Evolutionary conservation across 352 stramenopile species (phyloP).

Genomic region (Phytopythium mirpurense): DNA sequence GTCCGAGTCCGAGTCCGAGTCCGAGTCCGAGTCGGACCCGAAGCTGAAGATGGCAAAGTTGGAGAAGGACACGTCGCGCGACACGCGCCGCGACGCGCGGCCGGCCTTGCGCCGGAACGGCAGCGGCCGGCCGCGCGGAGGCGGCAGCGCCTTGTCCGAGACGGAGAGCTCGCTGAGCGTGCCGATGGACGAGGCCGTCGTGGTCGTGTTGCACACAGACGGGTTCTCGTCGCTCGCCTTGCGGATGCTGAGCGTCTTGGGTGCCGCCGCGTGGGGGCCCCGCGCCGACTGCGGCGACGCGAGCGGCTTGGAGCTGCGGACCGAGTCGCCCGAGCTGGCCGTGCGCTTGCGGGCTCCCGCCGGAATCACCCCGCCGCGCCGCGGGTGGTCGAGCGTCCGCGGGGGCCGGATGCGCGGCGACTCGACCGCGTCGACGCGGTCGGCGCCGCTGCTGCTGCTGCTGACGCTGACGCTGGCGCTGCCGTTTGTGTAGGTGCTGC

Average conservation of each 20-base stretch:
- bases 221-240: slow-evolving; percentile 17
- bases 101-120: slow-evolving; percentile 12
- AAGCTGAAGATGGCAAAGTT: slow-evolving; percentile 47
- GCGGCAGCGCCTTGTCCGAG: slow-evolving; percentile 12
- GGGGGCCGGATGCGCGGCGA: slow-evolving; percentile 3
- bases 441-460: slow-evolving; percentile 9
- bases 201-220: slow-evolving; percentile 22
- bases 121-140: slow-evolving; percentile 3
- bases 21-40: slow-evolving; percentile 26
- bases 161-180: slow-evolving; percentile 22
- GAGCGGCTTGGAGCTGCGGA: slow-evolving; percentile 7
- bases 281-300: background rate
- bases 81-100: slow-evolving; percentile 17
- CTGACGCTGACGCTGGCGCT: slow-evolving; percentile 8
- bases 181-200: slow-evolving; percentile 13
- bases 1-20: slow-evolving; percentile 15
- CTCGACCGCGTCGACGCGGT: background rate
- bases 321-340: slow-evolving; percentile 7
- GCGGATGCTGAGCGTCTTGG: slow-evolving; percentile 9
- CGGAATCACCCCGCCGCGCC: background rate
- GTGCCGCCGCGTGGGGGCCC: background rate
- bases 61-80: slow-evolving; percentile 29
- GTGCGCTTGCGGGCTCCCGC: slow-evolving; percentile 1
- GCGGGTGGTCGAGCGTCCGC: slow-evolving; percentile 6
- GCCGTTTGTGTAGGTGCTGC: slow-evolving; percentile 5